phyloP scores from a whole-genome alignment of 2,329 filamentous ascomycete genomes.

The Apiospora koreana region DNA sequence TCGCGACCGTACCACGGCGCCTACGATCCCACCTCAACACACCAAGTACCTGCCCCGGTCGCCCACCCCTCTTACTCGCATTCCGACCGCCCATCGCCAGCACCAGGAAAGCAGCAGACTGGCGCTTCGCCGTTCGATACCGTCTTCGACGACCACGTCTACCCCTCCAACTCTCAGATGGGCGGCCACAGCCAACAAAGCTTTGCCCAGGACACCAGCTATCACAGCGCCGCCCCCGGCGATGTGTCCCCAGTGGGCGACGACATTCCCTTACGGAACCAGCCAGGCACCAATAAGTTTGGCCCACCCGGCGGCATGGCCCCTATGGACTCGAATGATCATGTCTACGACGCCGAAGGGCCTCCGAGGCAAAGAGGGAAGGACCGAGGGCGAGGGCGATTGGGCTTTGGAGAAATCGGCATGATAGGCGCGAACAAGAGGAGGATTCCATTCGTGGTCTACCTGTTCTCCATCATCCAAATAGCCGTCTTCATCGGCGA shows the following conservation, averaged over 20 bases:
- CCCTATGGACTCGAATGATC: constrained; percentile 48
- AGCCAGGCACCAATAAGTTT: constrained; percentile 38
- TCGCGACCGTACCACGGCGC: constrained; percentile 39
- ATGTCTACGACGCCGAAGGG: constrained; percentile 59
- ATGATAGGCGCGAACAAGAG: constrained; percentile 59
- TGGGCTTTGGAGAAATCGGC: constrained; percentile 59
- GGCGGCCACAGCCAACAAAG: constrained; percentile 41
- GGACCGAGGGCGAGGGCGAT: constrained; percentile 40
- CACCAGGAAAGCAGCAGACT: constrained; percentile 30
- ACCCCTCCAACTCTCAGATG: constrained; percentile 52
- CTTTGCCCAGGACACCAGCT: constrained; percentile 57
- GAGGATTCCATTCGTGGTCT: constrained; percentile 78
- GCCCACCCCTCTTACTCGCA: constrained; percentile 47
- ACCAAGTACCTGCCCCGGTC: constrained; percentile 38
- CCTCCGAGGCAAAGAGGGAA: constrained; percentile 26
- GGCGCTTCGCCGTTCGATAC: constrained; percentile 62
- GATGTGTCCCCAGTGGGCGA: constrained; percentile 46
- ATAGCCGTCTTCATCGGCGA: constrained; percentile 86
- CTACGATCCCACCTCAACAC: constrained; percentile 33
- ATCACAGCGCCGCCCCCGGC: constrained; percentile 50
- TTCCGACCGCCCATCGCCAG: constrained; percentile 38
- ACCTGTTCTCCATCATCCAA: constrained; percentile 75
- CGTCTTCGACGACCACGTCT: constrained; percentile 68
- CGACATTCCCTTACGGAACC: constrained; percentile 59
- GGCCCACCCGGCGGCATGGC: constrained; percentile 22